Percentiles rank a stretch among this genome's conserved stretches.
Evolutionary conservation across 2,329 filamentous ascomycete genomes (phyloP).

Genomic region (Epichloe sibirici): DNA sequence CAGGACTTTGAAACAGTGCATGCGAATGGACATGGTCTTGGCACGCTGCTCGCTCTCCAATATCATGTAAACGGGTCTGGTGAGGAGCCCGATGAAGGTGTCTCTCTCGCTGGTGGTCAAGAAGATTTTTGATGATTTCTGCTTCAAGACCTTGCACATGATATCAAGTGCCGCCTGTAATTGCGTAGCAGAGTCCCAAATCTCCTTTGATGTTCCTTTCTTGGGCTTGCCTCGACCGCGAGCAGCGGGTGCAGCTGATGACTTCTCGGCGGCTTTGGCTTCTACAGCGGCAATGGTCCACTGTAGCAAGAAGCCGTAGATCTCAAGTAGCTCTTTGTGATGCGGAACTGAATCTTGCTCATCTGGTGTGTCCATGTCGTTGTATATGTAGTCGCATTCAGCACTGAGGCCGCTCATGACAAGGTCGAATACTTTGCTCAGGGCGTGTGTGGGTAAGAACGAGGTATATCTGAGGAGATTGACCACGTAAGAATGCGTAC

Average conservation of each 20-base stretch:
- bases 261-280: conserved; percentile 83
- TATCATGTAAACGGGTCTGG: conserved; percentile 83
- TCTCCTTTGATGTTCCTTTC: conserved; percentile 64
- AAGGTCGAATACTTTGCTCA: conserved; percentile 88
- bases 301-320: conserved; percentile 86
- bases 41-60: conserved; percentile 88
- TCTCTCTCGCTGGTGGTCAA: conserved; percentile 92
- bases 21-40: conserved; percentile 78
- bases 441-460: conserved; percentile 63
- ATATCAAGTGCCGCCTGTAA: conserved; percentile 79
- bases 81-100: conserved; percentile 86
- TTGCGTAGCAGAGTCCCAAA: conserved; percentile 82
- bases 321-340: conserved; percentile 85
- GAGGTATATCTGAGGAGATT: conserved; percentile 62
- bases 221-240: conserved; percentile 65
- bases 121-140: conserved; percentile 88
- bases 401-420: conserved; percentile 75
- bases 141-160: conserved; percentile 91
- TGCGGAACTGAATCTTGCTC: conserved; percentile 78
- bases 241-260: conserved; percentile 52
- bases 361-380: conserved; percentile 73
- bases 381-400: conserved; percentile 73
- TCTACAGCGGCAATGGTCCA: conserved; percentile 95
- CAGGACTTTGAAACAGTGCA: conserved; percentile 94
- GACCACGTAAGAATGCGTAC: conserved; percentile 19